These are phyloP conservation scores for Gossypium davidsonii DNA, from an alignment of 441 rosid genomes.

Conservation along the genomic window DNA sequence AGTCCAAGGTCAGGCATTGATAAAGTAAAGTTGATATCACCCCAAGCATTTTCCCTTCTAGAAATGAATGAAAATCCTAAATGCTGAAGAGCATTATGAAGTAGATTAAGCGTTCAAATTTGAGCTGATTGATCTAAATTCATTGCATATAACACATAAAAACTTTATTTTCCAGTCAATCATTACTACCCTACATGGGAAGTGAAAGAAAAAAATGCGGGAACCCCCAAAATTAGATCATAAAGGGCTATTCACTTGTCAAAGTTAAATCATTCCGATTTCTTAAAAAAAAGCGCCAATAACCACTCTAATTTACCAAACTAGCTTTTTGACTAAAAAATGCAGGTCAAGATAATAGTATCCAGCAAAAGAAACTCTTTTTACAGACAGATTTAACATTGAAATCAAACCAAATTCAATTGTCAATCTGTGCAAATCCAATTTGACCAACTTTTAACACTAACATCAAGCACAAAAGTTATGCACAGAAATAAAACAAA, in stretches of 20 bases:
- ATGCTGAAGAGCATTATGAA: neutral
- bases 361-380: neutral
- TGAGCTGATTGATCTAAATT: neutral
- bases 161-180: neutral
- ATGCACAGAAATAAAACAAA: neutral
- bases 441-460: constrained; percentile 13
- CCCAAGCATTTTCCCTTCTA: neutral
- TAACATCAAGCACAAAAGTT: neutral
- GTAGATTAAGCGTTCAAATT: neutral
- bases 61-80: neutral
- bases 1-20: neutral
- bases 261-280: neutral
- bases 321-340: neutral
- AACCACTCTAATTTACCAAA: neutral
- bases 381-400: neutral
- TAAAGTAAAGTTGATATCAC: neutral
- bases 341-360: neutral
- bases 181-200: neutral
- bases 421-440: neutral
- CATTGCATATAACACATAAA: neutral
- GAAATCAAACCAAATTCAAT: neutral
- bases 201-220: neutral
- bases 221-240: neutral
- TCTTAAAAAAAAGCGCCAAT: neutral
- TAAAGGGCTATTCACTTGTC: neutral